A percentile compares a stretch with the other conserved stretches of the same genome.
Conservation (phyloP, 2,329 filamentous ascomycete species). For the Colletotrichum magnum region DNA sequence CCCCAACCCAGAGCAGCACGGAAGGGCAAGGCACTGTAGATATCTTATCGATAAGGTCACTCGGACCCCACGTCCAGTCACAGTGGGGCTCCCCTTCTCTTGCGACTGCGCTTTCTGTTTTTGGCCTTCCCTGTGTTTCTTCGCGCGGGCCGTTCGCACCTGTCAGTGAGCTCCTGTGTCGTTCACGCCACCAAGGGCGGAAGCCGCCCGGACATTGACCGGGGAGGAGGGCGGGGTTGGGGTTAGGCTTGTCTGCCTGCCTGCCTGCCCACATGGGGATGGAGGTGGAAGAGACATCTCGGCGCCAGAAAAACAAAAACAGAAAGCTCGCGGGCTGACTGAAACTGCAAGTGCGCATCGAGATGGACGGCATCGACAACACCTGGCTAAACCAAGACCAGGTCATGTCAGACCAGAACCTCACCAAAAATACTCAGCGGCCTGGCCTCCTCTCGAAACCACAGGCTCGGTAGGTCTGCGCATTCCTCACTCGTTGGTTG, state of each 20-base stretch:
- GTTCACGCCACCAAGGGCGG: background rate
- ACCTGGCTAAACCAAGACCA: background rate
- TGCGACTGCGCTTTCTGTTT: slow-evolving; percentile 21
- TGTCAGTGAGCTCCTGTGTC: background rate
- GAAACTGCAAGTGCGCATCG: slow-evolving; percentile 13
- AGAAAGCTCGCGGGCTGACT: background rate
- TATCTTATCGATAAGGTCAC: slow-evolving; percentile 33
- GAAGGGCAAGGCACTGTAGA: background rate
- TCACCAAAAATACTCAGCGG: slow-evolving; percentile 30
- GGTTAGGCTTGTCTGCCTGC: background rate
- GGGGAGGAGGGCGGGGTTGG: background rate
- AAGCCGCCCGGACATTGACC: slow-evolving; percentile 1
- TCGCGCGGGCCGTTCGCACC: background rate
- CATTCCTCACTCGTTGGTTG: slow-evolving; percentile 27
- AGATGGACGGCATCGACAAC: slow-evolving; percentile 6
- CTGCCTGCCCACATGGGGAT: background rate
- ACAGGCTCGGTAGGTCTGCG: background rate
- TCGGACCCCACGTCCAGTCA: background rate
- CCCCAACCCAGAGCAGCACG: background rate
- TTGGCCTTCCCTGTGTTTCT: background rate
- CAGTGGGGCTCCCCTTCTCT: slow-evolving; percentile 4
- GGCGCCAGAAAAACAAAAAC: background rate
- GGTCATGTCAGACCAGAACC: background rate
- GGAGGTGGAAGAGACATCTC: slow-evolving; percentile 10
- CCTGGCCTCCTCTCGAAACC: background rate